phyloP scores from a whole-genome alignment of 108 stramenopile genomes.

The Seminavis robusta region DNA sequence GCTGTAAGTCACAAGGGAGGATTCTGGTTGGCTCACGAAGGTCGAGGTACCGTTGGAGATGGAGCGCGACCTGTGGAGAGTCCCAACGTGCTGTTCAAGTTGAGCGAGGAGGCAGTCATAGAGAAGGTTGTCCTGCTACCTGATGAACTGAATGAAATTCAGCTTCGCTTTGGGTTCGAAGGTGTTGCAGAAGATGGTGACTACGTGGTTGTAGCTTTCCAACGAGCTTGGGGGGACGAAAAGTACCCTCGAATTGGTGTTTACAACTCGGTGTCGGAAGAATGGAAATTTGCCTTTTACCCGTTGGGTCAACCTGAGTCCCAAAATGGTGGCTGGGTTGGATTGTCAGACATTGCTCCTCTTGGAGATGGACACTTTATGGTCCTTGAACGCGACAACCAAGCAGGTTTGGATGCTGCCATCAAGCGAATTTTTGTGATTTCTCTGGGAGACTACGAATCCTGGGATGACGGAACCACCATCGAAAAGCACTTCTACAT shows the following conservation, averaged over 20 bases:
- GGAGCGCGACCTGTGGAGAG: constrained; percentile 30
- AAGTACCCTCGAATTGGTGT: constrained; percentile 47
- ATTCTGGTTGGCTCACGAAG: constrained; percentile 70
- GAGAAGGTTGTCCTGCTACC: constrained; percentile 46
- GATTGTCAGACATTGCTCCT: constrained; percentile 56
- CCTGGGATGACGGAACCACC: constrained; percentile 23
- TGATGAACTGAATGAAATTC: constrained; percentile 26
- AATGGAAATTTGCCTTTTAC: constrained; percentile 54
- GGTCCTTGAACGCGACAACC: constrained; percentile 76
- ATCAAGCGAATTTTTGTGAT: constrained; percentile 60
- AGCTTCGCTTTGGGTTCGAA: constrained; percentile 61
- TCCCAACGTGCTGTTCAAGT: constrained; percentile 44
- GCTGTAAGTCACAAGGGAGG: constrained; percentile 25
- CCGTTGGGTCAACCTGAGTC: constrained; percentile 51
- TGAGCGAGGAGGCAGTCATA: constrained; percentile 33
- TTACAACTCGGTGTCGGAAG: constrained; percentile 24
- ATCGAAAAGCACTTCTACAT: constrained; percentile 36
- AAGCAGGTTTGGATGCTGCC: constrained; percentile 56
- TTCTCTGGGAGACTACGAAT: constrained; percentile 25
- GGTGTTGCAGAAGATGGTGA: constrained; percentile 55
- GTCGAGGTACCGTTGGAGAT: constrained; percentile 51
- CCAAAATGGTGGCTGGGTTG: constrained; percentile 74
- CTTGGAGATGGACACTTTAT: constrained; percentile 42
- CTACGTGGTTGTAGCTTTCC: constrained; percentile 53
- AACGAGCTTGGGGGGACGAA: constrained; percentile 40